Percentiles rank a stretch among this genome's conserved stretches.
These are phyloP conservation scores for Thalassia testudinum DNA, from an alignment of 116 monocot species.

Conservation along the genomic window DNA sequence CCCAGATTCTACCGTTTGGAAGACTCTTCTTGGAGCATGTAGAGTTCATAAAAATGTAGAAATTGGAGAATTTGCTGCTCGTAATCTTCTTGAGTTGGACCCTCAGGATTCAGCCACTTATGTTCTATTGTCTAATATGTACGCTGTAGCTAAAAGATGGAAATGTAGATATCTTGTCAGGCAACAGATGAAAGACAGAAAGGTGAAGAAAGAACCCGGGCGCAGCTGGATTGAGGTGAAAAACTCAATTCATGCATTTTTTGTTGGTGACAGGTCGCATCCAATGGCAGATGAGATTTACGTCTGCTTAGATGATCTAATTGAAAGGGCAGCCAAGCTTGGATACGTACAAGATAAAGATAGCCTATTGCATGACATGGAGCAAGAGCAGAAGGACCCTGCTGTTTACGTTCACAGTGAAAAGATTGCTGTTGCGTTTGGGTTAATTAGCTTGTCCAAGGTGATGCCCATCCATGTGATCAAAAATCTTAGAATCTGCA, in stretches of 20 bases:
- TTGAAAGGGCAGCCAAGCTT: constrained; percentile 21
- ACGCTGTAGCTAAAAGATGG: constrained; percentile 52
- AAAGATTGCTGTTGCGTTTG: constrained; percentile 80
- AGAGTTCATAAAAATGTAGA: constrained; percentile 61
- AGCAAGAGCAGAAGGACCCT: constrained; percentile 47
- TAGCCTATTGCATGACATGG: constrained; percentile 32
- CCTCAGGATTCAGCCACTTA: constrained; percentile 74
- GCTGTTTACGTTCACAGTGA: constrained; percentile 52
- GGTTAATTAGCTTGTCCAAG: constrained; percentile 38
- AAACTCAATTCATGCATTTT: constrained; percentile 60
- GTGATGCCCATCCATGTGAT: constrained; percentile 52
- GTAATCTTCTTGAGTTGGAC: constrained; percentile 50
- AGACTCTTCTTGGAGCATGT: constrained; percentile 72
- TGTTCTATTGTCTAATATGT: constrained; percentile 78
- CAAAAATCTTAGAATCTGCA: constrained; percentile 73
- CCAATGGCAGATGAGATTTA: constrained; percentile 44
- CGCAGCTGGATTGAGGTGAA: constrained; percentile 79
- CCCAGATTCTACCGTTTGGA: constrained; percentile 70
- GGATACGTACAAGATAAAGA: constrained; percentile 47
- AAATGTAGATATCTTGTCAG: constrained; percentile 38
- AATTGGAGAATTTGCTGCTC: constrained; percentile 64
- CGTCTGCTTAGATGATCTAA: constrained; percentile 38
- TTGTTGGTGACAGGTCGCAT: constrained; percentile 59
- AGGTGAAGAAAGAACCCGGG: constrained; percentile 86
- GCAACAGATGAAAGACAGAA: constrained; percentile 69